Evolutionary conservation across 2,329 filamentous ascomycete genomes (phyloP).

Genomic region (Ophiostoma ulmi): DNA sequence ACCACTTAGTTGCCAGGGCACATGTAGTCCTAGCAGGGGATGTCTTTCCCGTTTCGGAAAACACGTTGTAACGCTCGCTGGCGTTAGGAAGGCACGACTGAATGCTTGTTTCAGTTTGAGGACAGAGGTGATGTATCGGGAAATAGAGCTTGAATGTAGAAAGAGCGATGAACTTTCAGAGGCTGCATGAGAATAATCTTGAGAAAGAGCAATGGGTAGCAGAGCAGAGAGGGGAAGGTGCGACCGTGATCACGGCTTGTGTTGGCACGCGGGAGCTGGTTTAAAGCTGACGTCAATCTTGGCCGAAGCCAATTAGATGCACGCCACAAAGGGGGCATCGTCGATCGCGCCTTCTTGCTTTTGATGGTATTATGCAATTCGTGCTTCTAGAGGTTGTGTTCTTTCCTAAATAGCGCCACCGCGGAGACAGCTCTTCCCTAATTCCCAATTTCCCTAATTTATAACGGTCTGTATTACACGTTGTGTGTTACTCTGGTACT

Average conservation of each 20-base stretch:
- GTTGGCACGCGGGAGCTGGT: not conserved
- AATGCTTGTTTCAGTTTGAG: not conserved
- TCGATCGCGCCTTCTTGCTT: not conserved
- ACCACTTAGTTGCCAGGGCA: not conserved
- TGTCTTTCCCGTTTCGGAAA: slow-evolving; percentile 2
- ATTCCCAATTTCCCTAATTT: not conserved
- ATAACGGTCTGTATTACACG: not conserved
- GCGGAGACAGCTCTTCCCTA: not conserved
- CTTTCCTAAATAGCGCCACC: not conserved
- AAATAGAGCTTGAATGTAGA: not conserved
- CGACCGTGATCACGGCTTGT: not conserved
- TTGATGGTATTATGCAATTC: not conserved
- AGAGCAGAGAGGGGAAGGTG: not conserved
- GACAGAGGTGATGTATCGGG: not conserved
- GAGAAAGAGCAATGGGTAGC: not conserved
- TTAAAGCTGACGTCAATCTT: not conserved
- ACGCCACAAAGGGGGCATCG: not conserved
- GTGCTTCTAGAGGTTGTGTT: not conserved
- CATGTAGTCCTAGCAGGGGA: not conserved
- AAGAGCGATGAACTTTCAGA: not conserved
- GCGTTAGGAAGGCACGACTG: not conserved
- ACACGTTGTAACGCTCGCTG: not conserved
- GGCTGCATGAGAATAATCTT: not conserved
- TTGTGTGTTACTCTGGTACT: not conserved
- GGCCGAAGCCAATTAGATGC: not conserved